Conservation (phyloP, 805 yeast genomes). For the Candida succiphila region DNA sequence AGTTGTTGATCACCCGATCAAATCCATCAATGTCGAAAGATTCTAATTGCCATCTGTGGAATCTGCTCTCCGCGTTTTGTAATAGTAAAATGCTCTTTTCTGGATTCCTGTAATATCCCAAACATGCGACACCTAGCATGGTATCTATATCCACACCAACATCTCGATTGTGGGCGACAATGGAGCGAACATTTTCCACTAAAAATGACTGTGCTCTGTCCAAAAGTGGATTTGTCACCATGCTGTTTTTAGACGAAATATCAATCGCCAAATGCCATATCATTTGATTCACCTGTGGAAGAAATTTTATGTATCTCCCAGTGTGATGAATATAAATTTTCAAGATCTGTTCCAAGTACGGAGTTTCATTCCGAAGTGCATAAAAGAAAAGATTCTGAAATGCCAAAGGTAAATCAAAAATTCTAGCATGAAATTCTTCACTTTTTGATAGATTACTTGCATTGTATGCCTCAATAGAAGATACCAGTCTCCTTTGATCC, state of each 20-base stretch:
- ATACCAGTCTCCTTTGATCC: slow-evolving; percentile 19
- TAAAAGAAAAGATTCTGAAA: slow-evolving; percentile 18
- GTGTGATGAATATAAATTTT: too few species aligned
- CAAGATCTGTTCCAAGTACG: too few species aligned
- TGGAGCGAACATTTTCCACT: too few species aligned
- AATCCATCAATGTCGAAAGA: slow-evolving; percentile 22
- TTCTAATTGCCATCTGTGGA: slow-evolving; percentile 22
- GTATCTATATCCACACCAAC: slow-evolving; percentile 15
- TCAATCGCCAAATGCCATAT: slow-evolving; percentile 21
- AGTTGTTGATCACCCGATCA: slow-evolving; percentile 15
- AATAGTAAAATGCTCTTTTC: slow-evolving; percentile 14
- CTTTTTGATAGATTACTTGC: slow-evolving; percentile 3
- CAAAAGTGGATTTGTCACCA: too few species aligned
- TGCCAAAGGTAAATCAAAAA: slow-evolving; percentile 15
- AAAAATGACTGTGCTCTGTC: too few species aligned
- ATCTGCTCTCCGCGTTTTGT: slow-evolving; percentile 18
- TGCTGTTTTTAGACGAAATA: slow-evolving; percentile 16
- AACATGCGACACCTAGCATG: slow-evolving; percentile 19
- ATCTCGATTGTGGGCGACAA: slow-evolving; percentile 5
- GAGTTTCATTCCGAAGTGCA: too few species aligned
- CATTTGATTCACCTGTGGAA: slow-evolving; percentile 10
- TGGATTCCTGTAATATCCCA: slow-evolving; percentile 13
- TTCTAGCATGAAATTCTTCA: background rate
- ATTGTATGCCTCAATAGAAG: slow-evolving; percentile 9
- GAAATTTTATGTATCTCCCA: background rate